Evolutionary conservation across 768 basidiomycete genomes (phyloP).

Genomic region (Hebeloma cylindrosporum): DNA sequence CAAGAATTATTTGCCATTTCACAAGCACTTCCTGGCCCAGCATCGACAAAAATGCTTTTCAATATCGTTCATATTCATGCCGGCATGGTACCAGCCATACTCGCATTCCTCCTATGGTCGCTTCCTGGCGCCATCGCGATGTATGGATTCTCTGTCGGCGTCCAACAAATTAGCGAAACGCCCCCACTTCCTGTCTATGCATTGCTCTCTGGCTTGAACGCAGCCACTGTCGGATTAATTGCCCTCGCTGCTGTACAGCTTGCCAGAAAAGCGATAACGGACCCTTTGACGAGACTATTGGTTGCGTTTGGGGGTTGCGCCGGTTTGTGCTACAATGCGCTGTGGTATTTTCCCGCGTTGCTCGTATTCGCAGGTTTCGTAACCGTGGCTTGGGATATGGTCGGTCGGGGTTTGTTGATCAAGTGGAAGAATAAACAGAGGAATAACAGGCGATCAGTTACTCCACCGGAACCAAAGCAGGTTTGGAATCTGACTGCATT

Average conservation of each 20-base stretch:
- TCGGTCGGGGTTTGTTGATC: constrained; percentile 19
- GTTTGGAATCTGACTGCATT: constrained; percentile 6
- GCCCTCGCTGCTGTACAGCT: constrained; percentile 52
- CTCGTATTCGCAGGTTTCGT: constrained; percentile 39
- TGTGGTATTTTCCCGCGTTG: constrained; percentile 53
- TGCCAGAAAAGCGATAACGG: constrained; percentile 44
- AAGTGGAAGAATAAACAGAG: constrained; percentile 14
- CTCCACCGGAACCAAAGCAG: constrained; percentile 6
- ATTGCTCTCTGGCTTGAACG: constrained; percentile 52
- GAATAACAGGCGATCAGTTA: constrained; percentile 3
- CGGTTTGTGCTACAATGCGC: constrained; percentile 50
- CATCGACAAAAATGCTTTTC: constrained; percentile 48
- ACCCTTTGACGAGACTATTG: constrained; percentile 40
- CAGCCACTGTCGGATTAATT: constrained; percentile 53
- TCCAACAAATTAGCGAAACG: constrained; percentile 38
- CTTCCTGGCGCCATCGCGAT: constrained; percentile 50
- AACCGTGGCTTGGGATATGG: constrained; percentile 42
- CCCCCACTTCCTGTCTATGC: constrained; percentile 50
- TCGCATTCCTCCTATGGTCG: constrained; percentile 44
- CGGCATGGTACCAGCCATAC: constrained; percentile 40
- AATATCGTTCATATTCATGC: constrained; percentile 43
- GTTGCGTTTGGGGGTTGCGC: constrained; percentile 43
- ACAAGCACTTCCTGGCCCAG: constrained; percentile 51
- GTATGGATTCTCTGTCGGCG: constrained; percentile 44
- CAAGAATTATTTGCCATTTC: constrained; percentile 49